Percentiles rank a stretch among this genome's conserved stretches.
Evolutionary conservation across 1,139 yeast genomes (phyloP).

Genomic region (Hansenula sp.): DNA sequence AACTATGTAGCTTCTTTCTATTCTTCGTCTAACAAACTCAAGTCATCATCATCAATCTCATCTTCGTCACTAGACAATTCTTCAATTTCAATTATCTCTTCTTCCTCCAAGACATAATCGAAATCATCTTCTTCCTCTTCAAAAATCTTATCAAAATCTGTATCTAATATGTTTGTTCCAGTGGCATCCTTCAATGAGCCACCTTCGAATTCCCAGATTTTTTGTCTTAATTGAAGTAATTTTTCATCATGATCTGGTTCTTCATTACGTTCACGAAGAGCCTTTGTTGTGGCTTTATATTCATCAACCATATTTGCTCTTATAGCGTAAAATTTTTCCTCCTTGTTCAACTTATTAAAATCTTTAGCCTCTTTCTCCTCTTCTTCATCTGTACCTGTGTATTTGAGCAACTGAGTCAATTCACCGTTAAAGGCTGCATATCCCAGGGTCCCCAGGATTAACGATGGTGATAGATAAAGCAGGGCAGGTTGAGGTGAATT

Average conservation of each 20-base stretch:
- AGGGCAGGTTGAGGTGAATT: constrained; percentile 65
- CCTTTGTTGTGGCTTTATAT: neutral
- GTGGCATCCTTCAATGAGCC: neutral
- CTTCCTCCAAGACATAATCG: too few species aligned
- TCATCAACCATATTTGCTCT: neutral
- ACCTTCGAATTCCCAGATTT: neutral
- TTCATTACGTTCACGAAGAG: neutral
- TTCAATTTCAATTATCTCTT: too few species aligned
- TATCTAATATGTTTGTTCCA: neutral
- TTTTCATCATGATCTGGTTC: neutral
- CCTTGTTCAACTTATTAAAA: neutral
- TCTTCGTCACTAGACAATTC: too few species aligned
- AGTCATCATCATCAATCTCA: too few species aligned
- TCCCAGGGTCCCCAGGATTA: constrained; percentile 32
- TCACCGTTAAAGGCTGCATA: constrained; percentile 39
- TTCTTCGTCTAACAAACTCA: too few species aligned
- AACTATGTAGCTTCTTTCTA: too few species aligned
- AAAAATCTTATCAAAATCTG: neutral
- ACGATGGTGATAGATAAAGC: constrained; percentile 54
- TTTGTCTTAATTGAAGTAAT: neutral
- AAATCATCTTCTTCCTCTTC: neutral
- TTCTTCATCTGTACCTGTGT: neutral
- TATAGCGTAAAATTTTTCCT: neutral
- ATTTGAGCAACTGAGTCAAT: constrained; percentile 14
- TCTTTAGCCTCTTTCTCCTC: neutral